phyloP scores from a whole-genome alignment of 1,284 basidiomycete species.

The Rhodotorula sp. region DNA sequence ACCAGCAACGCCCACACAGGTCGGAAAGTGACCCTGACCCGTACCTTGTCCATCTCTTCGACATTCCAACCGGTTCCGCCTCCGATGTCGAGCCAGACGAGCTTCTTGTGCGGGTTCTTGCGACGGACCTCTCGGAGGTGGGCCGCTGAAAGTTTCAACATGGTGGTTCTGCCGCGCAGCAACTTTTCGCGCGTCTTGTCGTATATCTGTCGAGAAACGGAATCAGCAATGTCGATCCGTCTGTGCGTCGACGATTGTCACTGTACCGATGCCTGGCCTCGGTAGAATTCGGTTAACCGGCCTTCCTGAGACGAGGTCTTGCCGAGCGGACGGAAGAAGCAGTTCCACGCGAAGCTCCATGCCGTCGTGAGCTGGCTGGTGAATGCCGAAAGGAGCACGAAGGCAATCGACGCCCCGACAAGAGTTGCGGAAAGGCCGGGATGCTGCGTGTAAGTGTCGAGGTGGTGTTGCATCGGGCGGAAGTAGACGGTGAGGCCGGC shows the following conservation, averaged over 20 bases:
- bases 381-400: conserved; percentile 6
- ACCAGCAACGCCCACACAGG: background rate
- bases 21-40: background rate
- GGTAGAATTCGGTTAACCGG: conserved; percentile 58
- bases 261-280: conserved; percentile 60
- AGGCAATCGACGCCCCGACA: conserved; percentile 4
- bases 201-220: conserved; percentile 52
- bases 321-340: conserved; percentile 52
- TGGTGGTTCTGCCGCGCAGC: conserved; percentile 66
- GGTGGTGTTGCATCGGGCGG: conserved; percentile 17
- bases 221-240: background rate
- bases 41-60: conserved; percentile 67
- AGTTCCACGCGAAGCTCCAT: conserved; percentile 35
- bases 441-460: conserved; percentile 17
- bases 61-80: conserved; percentile 83
- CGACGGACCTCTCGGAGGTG: conserved; percentile 60
- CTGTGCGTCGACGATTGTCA: background rate
- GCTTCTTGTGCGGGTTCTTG: conserved; percentile 53
- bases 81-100: conserved; percentile 79
- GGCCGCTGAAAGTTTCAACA: conserved; percentile 66
- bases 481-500: conserved; percentile 10
- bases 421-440: conserved; percentile 12
- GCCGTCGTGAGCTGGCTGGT: conserved; percentile 11
- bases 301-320: conserved; percentile 47
- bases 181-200: conserved; percentile 63